phyloP scores from a whole-genome alignment of 345 rosid genomes.

The Lumnitzera littorea region DNA sequence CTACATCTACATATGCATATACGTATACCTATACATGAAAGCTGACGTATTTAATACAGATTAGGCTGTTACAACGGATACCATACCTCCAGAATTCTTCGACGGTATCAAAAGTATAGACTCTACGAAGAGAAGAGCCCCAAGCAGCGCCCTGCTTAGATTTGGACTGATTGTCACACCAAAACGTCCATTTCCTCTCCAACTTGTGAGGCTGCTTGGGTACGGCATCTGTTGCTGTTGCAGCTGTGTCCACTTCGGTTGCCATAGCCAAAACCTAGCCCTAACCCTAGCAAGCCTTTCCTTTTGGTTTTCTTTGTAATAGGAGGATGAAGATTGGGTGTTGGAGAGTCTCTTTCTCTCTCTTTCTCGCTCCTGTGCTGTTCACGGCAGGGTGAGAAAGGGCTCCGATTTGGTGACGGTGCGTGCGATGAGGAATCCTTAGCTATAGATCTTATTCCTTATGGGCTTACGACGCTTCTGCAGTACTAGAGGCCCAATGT shows the following conservation, averaged over 20 bases:
- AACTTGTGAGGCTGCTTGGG: slow-evolving; percentile 53
- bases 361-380: no score
- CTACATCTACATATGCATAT: not conserved
- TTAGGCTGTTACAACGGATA: not conserved
- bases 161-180: slow-evolving; percentile 84
- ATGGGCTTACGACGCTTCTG: no score
- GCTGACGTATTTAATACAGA: not conserved
- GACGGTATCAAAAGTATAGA: slow-evolving; percentile 80
- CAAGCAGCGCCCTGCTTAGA: slow-evolving; percentile 76
- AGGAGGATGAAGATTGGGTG: no score
- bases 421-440: no score
- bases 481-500: no score
- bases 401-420: no score
- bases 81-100: slow-evolving; percentile 91
- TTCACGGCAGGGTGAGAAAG: no score
- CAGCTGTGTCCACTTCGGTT: slow-evolving; percentile 20
- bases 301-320: no score
- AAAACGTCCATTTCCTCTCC: slow-evolving; percentile 85
- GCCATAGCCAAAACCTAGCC: slow-evolving; percentile 42
- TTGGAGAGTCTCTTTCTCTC: no score
- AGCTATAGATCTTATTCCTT: no score
- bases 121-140: slow-evolving; percentile 75
- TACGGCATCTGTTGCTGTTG: slow-evolving; percentile 14
- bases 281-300: not conserved
- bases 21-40: not conserved